Evolutionary conservation across 1,284 basidiomycete species (phyloP).

Genomic region (Cryptococcus maquisensis): DNA sequence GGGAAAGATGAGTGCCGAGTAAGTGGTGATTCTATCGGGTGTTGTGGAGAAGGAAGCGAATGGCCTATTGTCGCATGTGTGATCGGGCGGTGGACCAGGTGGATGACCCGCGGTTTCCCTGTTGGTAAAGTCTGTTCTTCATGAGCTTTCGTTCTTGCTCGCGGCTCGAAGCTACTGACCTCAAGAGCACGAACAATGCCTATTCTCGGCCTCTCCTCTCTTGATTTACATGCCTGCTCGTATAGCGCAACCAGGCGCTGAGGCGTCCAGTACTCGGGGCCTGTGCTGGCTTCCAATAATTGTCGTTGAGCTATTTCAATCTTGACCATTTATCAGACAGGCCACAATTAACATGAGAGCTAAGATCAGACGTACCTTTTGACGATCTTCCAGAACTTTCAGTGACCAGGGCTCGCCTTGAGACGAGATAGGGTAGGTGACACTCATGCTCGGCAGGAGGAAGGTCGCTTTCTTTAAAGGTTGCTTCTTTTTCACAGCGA

Average conservation of each 20-base stretch:
- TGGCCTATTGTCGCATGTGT: constrained; percentile 13
- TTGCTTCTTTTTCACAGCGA: constrained; percentile 26
- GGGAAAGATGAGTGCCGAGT: constrained; percentile 66
- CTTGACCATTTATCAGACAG: constrained; percentile 14
- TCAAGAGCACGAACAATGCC: constrained; percentile 65
- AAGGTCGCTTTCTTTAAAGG: constrained; percentile 80
- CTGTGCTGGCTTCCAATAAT: constrained; percentile 51
- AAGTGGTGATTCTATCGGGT: constrained; percentile 54
- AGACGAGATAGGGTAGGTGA: constrained; percentile 79
- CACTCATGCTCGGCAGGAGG: constrained; percentile 72
- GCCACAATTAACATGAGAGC: background rate
- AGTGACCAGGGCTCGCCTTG: constrained; percentile 71
- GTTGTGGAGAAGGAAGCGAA: constrained; percentile 9
- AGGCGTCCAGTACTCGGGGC: constrained; percentile 46
- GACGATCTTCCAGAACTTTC: constrained; percentile 53
- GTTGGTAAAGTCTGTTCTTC: background rate
- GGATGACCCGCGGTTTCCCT: constrained; percentile 32
- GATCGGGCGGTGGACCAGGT: constrained; percentile 29
- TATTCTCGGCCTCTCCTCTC: constrained; percentile 61
- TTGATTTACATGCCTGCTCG: constrained; percentile 44
- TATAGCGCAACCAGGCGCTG: constrained; percentile 43
- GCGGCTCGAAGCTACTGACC: constrained; percentile 51
- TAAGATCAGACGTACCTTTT: constrained; percentile 32
- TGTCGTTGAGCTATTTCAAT: constrained; percentile 58
- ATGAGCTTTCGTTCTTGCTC: background rate